phyloP scores from a whole-genome alignment of 2,329 filamentous ascomycete genomes.

The Penicillium concentricum region DNA sequence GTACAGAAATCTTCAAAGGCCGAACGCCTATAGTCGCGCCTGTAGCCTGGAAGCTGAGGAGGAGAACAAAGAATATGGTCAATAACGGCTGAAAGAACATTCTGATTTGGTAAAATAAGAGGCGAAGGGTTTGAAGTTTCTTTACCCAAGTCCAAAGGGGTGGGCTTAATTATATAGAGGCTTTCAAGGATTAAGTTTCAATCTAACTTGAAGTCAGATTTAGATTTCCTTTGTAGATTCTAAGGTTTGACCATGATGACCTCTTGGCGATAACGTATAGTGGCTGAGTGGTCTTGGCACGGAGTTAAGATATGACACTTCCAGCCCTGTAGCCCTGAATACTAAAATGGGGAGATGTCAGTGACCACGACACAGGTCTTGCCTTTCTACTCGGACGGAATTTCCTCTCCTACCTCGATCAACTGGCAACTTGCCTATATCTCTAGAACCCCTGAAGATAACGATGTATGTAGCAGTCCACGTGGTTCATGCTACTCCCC shows the following conservation, averaged over 20 bases:
- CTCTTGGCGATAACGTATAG: constrained; percentile 3
- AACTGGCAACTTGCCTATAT: no score
- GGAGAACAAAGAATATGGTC: background rate
- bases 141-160: background rate
- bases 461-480: background rate
- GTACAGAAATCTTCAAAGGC: background rate
- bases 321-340: no score
- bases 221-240: background rate
- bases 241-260: background rate
- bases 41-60: background rate
- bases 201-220: background rate
- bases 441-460: no score
- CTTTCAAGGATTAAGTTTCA: background rate
- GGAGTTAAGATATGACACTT: constrained; percentile 4
- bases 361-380: no score
- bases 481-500: no score
- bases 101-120: background rate
- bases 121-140: background rate
- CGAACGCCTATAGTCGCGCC: background rate
- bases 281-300: constrained; percentile 8
- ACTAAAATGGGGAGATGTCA: no score
- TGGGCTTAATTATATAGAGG: background rate
- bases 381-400: no score
- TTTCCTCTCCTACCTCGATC: no score
- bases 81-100: background rate